Conservation (phyloP, 257 asterid species). For the Forsythia suspensa region DNA sequence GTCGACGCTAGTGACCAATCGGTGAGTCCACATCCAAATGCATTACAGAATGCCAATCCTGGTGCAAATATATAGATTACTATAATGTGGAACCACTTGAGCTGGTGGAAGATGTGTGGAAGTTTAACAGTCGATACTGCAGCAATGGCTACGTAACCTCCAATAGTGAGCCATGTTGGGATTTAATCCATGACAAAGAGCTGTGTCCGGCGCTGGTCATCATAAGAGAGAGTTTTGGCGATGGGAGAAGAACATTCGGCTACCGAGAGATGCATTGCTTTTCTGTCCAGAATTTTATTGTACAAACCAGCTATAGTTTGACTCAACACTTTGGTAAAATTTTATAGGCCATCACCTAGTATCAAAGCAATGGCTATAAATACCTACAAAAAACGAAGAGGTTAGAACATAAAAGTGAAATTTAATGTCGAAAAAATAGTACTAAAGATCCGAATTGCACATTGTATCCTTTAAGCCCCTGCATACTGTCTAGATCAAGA, state of each 20-base stretch:
- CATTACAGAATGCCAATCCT: conserved; percentile 57
- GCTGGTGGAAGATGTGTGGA: conserved; percentile 63
- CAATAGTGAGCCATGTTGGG: conserved; percentile 37
- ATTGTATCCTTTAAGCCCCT: conserved; percentile 44
- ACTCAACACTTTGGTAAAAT: conserved; percentile 38
- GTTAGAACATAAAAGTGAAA: background rate
- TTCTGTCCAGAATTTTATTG: conserved; percentile 23
- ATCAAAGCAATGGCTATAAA: conserved; percentile 64
- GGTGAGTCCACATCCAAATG: conserved; percentile 39
- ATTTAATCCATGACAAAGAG: conserved; percentile 54
- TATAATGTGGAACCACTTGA: conserved; percentile 54
- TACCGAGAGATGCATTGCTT: conserved; percentile 24
- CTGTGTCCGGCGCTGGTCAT: conserved; percentile 34
- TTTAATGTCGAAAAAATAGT: too few relatives aligned
- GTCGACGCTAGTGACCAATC: conserved; percentile 39
- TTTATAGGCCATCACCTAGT: conserved; percentile 64
- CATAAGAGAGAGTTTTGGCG: conserved; percentile 22
- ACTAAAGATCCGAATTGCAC: background rate
- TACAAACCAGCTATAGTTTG: conserved; percentile 37
- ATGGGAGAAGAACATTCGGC: conserved; percentile 6
- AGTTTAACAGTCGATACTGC: conserved; percentile 45
- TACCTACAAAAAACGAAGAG: conserved; percentile 25
- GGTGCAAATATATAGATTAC: conserved; percentile 65
- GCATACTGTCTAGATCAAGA: conserved; percentile 25
- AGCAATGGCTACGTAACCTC: conserved; percentile 42